Percentiles rank a stretch among this genome's conserved stretches.
These are phyloP conservation scores for Sesbania bispinosa DNA, from an alignment of 306 rosid genomes.

Conservation along the genomic window DNA sequence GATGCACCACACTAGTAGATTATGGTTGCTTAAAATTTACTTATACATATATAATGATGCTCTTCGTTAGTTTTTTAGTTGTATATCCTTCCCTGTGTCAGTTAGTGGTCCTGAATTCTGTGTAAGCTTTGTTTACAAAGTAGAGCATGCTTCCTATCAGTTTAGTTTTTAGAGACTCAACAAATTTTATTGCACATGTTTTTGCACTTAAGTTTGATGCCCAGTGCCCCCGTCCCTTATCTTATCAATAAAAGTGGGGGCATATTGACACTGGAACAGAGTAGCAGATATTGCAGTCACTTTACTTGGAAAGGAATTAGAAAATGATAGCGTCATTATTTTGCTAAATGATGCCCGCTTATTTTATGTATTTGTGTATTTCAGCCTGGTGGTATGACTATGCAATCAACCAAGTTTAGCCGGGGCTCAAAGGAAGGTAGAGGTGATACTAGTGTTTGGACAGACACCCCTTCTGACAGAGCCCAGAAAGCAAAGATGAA, in stretches of 20 bases:
- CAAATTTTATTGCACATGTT: not conserved
- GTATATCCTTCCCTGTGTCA: too few species aligned
- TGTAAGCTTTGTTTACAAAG: too few species aligned
- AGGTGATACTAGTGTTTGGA: slow-evolving; percentile 90
- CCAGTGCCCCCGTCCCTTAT: not conserved
- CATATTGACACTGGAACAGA: not conserved
- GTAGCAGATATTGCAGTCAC: not conserved
- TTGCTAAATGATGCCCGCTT: not conserved
- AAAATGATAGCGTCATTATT: not conserved
- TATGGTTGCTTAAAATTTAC: too few species aligned
- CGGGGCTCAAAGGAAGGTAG: slow-evolving; percentile 71
- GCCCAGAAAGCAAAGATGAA: slow-evolving; percentile 90
- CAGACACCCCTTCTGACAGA: slow-evolving; percentile 84
- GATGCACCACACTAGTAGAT: too few species aligned
- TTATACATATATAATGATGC: too few species aligned
- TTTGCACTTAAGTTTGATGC: not conserved
- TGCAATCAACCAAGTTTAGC: slow-evolving; percentile 72
- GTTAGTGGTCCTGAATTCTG: too few species aligned
- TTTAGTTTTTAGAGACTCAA: not conserved
- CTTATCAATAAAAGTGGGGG: not conserved
- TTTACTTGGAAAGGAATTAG: not conserved
- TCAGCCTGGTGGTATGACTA: slow-evolving; percentile 86
- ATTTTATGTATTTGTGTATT: not conserved
- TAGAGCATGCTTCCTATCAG: not conserved
- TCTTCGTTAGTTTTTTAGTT: too few species aligned